Base-by-base conservation (phyloP, 2,329 filamentous ascomycete genomes). In the Calonectria montana region DNA sequence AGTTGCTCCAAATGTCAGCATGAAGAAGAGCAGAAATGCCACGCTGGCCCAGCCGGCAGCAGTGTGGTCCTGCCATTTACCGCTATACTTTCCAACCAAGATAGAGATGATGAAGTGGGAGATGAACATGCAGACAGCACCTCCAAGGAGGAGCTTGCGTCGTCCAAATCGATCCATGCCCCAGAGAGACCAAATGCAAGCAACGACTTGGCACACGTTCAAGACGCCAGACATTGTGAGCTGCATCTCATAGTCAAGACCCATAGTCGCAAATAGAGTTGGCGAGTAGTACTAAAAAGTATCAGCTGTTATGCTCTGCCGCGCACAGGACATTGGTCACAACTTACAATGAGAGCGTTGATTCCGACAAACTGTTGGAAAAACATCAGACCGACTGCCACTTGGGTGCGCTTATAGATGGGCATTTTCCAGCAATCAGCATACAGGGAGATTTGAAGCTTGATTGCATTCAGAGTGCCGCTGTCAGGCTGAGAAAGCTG, bases 201-300 rank as follows among this genome's bases (percentile, higher is more conserved):
- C 69, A 23, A 71, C 47, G 7, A 71, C 31, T 23, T 71, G 69
- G 4, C 27, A 41, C 25, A 69, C 50, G 41, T 71, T 71, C 12
- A 71, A 35, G 10, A 71, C 69, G 9, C 69, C 69, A 3, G 69
- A 68, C 65, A 71, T 69, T 12, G 25, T 53, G 2, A 71, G 65
- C 21, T 68, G 65, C 55, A 69, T 71, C 13, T 71, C 10, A 23
- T 65, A 68, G 10, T 50, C 13, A 5, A 69, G 59, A 29, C 69
- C 69, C 65, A 71, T 68, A 1, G 69, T 61, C 3, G 43, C 57
- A 25, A 72, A 50, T 13, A 62, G 57, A 23, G 57, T 62, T 8
- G 57, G 57, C 3, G 57, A 62, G n/a, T 62, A 62, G 53, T 25
- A 65, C 43, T 47, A 5, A 9, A 23, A 23, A 23, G 4, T 47